Evolutionary conservation across 164 flowering plant genomes (phyloP).

Genomic region (Berberis vulgaris): DNA sequence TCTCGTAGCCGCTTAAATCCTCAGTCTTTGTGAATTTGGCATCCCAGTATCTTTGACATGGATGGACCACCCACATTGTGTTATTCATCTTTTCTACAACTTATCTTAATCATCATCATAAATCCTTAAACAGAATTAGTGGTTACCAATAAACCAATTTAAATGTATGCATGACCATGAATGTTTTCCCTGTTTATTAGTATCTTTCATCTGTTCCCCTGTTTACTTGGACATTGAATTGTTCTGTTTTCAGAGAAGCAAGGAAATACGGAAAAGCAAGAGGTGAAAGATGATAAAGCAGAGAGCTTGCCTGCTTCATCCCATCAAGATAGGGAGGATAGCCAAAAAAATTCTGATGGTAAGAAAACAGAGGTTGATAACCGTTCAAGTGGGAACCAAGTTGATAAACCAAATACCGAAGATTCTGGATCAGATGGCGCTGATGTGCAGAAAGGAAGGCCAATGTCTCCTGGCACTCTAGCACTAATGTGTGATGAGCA

Average conservation of each 20-base stretch:
- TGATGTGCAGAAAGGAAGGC: constrained; percentile 52
- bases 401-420: constrained; percentile 37
- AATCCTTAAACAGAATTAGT: too few relatives aligned
- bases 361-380: constrained; percentile 35
- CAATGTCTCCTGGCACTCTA: constrained; percentile 93
- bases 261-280: constrained; percentile 27
- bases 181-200: too few relatives aligned
- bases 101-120: too few relatives aligned
- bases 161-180: too few relatives aligned
- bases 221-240: background rate
- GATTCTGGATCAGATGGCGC: constrained; percentile 54
- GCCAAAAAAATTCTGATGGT: constrained; percentile 32
- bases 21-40: too few relatives aligned
- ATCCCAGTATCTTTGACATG: too few relatives aligned
- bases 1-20: too few relatives aligned
- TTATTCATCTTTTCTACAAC: too few relatives aligned
- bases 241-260: constrained; percentile 32
- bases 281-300: constrained; percentile 27
- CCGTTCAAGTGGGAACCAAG: constrained; percentile 38
- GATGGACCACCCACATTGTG: too few relatives aligned
- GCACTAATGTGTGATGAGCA: constrained; percentile 97
- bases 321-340: constrained; percentile 31
- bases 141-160: too few relatives aligned
- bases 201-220: too few relatives aligned
- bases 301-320: constrained; percentile 43